Evolutionary conservation across 169 alveolate genomes (phyloP).

Genomic region (Plasmodium falciparum): DNA sequence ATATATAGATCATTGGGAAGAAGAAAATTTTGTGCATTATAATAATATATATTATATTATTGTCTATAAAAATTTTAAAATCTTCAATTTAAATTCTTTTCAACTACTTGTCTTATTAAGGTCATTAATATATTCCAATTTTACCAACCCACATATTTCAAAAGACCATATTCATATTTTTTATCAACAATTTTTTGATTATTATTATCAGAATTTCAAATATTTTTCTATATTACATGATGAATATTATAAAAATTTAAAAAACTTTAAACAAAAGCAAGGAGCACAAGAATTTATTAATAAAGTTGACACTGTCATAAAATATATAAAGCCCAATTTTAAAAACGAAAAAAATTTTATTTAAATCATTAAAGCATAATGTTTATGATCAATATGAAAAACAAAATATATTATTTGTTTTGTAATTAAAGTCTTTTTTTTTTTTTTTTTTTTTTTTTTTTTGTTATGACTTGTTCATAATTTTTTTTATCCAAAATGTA

Average conservation of each 20-base stretch:
- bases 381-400: too few species aligned
- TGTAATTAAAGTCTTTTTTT: too few species aligned
- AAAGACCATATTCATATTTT: conserved; percentile 17
- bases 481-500: neutral
- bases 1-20: conserved; percentile 69
- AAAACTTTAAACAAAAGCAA: neutral
- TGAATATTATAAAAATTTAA: conserved; percentile 27
- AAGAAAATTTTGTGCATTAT: conserved; percentile 62
- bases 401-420: too few species aligned
- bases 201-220: conserved; percentile 19
- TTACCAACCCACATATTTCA: conserved; percentile 35
- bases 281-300: conserved; percentile 21
- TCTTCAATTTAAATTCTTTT: conserved; percentile 36
- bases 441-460: too few species aligned
- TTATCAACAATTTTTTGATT: conserved; percentile 26
- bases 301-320: conserved; percentile 21
- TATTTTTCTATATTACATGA: conserved; percentile 32
- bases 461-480: too few species aligned
- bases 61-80: conserved; percentile 16
- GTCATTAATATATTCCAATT: conserved; percentile 25
- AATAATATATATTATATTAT: conserved; percentile 49
- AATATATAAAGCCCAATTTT: conserved; percentile 28
- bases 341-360: neutral
- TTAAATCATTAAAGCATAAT: neutral
- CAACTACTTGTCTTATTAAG: conserved; percentile 18